phyloP scores from a whole-genome alignment of 225 moss, liverwort and hornwort species.

The Asterella californica region DNA sequence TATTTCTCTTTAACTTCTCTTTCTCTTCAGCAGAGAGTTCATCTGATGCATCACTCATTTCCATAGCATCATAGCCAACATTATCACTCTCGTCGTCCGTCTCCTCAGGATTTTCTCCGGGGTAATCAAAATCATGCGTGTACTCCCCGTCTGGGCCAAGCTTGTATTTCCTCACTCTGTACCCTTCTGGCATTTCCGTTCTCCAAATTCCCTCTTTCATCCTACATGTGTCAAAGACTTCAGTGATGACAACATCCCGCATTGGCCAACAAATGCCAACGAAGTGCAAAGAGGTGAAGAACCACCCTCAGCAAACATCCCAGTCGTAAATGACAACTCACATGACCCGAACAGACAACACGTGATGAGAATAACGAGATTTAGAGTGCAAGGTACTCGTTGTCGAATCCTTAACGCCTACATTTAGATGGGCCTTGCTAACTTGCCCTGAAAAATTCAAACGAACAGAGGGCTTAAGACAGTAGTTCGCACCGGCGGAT shows the following conservation, averaged over 20 bases:
- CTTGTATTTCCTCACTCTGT: slow-evolving; percentile 56
- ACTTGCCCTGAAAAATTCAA: background rate
- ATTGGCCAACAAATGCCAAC: background rate
- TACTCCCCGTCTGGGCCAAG: slow-evolving; percentile 62
- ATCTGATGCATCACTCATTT: slow-evolving; percentile 34
- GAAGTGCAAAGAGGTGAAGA: background rate
- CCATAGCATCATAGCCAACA: slow-evolving; percentile 12
- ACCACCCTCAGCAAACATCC: background rate
- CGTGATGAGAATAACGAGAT: background rate
- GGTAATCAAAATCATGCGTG: slow-evolving; percentile 61
- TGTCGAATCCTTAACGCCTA: background rate
- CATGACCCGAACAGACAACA: background rate
- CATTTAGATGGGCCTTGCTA: background rate
- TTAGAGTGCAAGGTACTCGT: background rate
- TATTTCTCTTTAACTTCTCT: slow-evolving; percentile 24
- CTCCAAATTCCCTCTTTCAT: slow-evolving; percentile 63
- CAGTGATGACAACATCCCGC: background rate
- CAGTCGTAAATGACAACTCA: background rate
- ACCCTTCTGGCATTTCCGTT: slow-evolving; percentile 60
- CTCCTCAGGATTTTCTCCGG: slow-evolving; percentile 59
- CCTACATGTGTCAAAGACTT: slow-evolving; percentile 32
- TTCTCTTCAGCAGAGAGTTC: slow-evolving; percentile 34
- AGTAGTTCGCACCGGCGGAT: slow-evolving; percentile 28
- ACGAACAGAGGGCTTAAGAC: background rate
- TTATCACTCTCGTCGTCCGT: background rate